These are phyloP conservation scores for Heliosperma pusillum DNA, from an alignment of 148 eudicot genomes.

Conservation along the genomic window DNA sequence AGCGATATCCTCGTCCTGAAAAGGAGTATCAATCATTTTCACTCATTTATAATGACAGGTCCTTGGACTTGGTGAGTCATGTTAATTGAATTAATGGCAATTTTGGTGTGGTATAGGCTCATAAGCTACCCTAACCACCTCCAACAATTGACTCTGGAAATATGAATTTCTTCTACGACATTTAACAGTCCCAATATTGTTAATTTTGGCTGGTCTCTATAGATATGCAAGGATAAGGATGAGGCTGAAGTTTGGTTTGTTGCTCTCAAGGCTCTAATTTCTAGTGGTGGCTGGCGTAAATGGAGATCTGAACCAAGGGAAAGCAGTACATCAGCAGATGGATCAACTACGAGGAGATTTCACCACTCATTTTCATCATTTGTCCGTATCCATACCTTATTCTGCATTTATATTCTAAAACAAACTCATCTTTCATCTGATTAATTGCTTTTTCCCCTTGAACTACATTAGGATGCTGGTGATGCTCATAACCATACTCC, in stretches of 20 bases:
- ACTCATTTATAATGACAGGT: conserved; percentile 71
- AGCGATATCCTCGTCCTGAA: conserved; percentile 94
- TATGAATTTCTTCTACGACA: not conserved
- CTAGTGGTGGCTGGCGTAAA: conserved; percentile 46
- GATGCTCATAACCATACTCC: conserved; percentile 34
- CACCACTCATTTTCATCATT: conserved; percentile 41
- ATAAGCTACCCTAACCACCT: not conserved
- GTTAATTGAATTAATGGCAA: not conserved
- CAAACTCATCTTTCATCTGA: conserved; percentile 5
- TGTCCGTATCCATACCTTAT: conserved; percentile 38
- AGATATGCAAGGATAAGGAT: conserved; percentile 98
- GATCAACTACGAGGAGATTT: conserved; percentile 41
- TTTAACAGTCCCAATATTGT: not conserved
- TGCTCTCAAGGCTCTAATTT: conserved; percentile 75
- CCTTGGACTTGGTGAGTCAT: conserved; percentile 86
- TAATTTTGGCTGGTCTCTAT: conserved; percentile 19
- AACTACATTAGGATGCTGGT: conserved; percentile 47
- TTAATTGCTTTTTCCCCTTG: conserved; percentile 7
- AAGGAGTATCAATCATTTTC: conserved; percentile 97
- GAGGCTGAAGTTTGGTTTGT: conserved; percentile 96
- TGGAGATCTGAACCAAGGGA: conserved; percentile 50
- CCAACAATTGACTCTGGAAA: not conserved
- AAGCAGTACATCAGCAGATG: conserved; percentile 43
- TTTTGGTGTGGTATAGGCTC: not conserved
- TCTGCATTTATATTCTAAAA: not conserved